phyloP scores from a whole-genome alignment of 139 green algal species.

The Haematococcus lacustris region DNA sequence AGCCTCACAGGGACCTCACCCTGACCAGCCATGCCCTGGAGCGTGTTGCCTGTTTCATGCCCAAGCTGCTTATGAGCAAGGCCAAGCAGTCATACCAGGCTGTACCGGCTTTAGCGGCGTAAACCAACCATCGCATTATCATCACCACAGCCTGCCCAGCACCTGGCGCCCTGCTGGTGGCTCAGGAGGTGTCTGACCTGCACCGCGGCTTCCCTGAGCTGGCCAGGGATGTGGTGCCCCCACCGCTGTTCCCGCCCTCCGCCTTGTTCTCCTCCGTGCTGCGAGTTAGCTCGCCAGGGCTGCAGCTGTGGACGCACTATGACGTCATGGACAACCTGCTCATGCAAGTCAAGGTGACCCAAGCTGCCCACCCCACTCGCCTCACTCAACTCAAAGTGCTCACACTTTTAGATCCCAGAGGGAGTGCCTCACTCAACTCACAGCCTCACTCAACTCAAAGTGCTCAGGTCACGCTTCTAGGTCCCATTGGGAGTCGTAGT shows the following conservation, averaged over 20 bases:
- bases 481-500: not conserved
- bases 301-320: slow-evolving; percentile 58
- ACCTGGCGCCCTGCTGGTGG: too few relatives aligned
- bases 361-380: not conserved
- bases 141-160: too few relatives aligned
- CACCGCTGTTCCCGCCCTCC: slow-evolving; percentile 14
- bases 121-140: too few relatives aligned
- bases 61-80: too few relatives aligned
- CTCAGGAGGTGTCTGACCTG: slow-evolving; percentile 16
- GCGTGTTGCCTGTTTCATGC: too few relatives aligned
- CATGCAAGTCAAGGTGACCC: slow-evolving; percentile 28
- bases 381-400: not conserved
- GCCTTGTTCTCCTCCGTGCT: slow-evolving; percentile 34
- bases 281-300: slow-evolving; percentile 22
- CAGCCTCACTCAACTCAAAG: not conserved
- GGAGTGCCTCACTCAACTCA: not conserved
- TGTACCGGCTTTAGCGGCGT: too few relatives aligned
- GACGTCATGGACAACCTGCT: slow-evolving; percentile 62
- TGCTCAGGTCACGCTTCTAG: not conserved
- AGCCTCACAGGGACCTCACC: too few relatives aligned
- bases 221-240: slow-evolving; percentile 20
- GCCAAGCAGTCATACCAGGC: too few relatives aligned
- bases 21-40: too few relatives aligned
- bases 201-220: slow-evolving; percentile 39
- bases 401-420: not conserved